These are phyloP conservation scores for Eutrema heterophyllum DNA, from an alignment of 345 rosid genomes.

Conservation along the genomic window DNA sequence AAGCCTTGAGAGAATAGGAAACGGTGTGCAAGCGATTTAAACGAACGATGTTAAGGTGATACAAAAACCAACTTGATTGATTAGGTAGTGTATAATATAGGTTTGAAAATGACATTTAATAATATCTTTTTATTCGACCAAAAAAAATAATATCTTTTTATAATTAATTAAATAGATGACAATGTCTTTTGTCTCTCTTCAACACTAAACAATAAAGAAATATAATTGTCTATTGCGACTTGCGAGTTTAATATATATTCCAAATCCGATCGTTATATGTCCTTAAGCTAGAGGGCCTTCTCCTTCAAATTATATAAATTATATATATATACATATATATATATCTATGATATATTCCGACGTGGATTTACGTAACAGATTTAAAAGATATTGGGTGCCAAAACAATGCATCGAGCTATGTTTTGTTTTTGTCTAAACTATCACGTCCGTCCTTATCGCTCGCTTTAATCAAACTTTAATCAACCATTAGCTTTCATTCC, in stretches of 20 bases:
- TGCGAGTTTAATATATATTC: constrained; percentile 7
- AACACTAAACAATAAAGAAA: neutral
- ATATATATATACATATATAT: no score
- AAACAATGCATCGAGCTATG: constrained; percentile 14
- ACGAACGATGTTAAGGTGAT: constrained; percentile 7
- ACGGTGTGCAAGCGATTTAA: neutral
- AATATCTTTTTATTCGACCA: constrained; percentile 21
- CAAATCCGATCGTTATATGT: neutral
- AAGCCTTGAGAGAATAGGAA: neutral
- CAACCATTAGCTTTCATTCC: constrained; percentile 13
- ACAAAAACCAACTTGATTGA: constrained; percentile 22
- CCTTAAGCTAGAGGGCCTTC: constrained; percentile 2
- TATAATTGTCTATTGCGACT: neutral
- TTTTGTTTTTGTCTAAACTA: constrained; percentile 13
- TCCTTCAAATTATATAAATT: neutral
- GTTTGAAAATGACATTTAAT: constrained; percentile 16
- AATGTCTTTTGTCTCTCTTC: constrained; percentile 23
- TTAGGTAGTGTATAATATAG: constrained; percentile 9
- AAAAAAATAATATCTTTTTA: constrained; percentile 17
- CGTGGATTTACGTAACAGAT: constrained; percentile 11
- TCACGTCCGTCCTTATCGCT: constrained; percentile 11
- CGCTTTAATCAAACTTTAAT: constrained; percentile 3
- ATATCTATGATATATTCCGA: neutral
- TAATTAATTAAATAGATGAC: constrained; percentile 5
- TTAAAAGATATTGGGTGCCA: constrained; percentile 14